Base-by-base conservation (phyloP, 2,329 filamentous ascomycete genomes). In the Cladorrhinum sp. region DNA sequence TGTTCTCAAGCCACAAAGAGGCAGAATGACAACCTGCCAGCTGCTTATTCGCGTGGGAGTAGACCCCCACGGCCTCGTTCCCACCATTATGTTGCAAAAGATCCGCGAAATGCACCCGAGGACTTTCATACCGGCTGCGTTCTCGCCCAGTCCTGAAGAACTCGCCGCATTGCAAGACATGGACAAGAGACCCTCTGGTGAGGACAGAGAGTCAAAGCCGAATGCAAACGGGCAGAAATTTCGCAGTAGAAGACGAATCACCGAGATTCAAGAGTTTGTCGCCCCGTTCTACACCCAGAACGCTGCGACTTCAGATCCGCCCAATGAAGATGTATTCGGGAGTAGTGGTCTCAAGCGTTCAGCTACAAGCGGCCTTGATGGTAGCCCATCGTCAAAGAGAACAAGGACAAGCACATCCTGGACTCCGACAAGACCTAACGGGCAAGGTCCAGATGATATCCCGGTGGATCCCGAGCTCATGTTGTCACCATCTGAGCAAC, bases 61-160 rank as follows among this genome's bases (percentile, higher is more conserved):
- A 6, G 75, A 80, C 59, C 76, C 78, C 4, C 76, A 77, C 55
- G 76, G 76, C 16, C 69, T 76, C 6, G 73, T 76, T 24, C 76
- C 78, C 8, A 73, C 76, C 3, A 64, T 67, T 1, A 64, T 84
- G 57, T 79, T 83, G 62, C 76, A 78, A 21, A 76, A 73, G 57
- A 78, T 84, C 62, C 81, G 79, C 61, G 73, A 76, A 55, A 71
- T 73, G n/a, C 75, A 80, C 59, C 81, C 81, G 0, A 68, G 71
- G 42, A 67, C 76, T n/a, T 81, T 76, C 62, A 73, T 79, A 18
- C 77, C 77, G 1, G 64, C 72, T 2, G 70, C 68, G 1, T 79
- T 78, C 59, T 73, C 71, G 1, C 73, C 76, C 2, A 68, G 71
- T 0, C 68, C 72, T 33, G 70, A 75, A 42, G 76, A 77, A 58